These are phyloP conservation scores for Chamaecyparis obtusa DNA, from an alignment of 75 land plant genomes.

Conservation along the genomic window DNA sequence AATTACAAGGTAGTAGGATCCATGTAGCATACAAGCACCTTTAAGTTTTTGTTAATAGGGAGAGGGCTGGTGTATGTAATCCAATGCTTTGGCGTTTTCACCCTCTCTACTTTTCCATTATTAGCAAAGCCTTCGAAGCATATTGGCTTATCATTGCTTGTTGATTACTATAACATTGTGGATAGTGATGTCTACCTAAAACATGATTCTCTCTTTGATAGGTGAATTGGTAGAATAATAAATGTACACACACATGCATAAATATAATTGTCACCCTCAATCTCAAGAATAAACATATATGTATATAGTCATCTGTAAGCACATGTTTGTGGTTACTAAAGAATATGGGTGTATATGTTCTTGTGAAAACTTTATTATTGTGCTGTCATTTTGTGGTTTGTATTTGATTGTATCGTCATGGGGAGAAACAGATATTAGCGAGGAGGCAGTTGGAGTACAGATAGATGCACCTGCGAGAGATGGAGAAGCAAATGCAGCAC, in stretches of 20 bases:
- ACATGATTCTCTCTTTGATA: not conserved
- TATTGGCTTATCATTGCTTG: not conserved
- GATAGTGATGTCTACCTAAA: not conserved
- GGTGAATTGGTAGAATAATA: too few relatives aligned
- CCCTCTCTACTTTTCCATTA: too few relatives aligned
- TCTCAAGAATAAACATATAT: not conserved
- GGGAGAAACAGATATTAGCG: slow-evolving; percentile 56
- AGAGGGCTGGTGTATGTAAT: too few relatives aligned
- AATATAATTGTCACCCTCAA: not conserved
- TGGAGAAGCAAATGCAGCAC: slow-evolving; percentile 89
- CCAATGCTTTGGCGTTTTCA: too few relatives aligned
- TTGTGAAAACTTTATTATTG: not conserved
- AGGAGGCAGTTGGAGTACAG: slow-evolving; percentile 83
- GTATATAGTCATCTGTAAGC: not conserved
- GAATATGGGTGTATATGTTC: not conserved
- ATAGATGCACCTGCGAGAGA: slow-evolving; percentile 87
- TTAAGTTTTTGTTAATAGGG: too few relatives aligned
- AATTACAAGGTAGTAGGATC: too few relatives aligned
- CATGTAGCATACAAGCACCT: too few relatives aligned
- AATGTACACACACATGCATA: not conserved
- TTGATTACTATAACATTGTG: not conserved
- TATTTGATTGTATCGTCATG: slow-evolving; percentile 1
- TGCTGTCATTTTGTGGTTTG: not conserved
- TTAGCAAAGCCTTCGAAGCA: too few relatives aligned
- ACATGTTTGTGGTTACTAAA: not conserved